Evolutionary conservation across 176 grass and related monocot species (phyloP).

Genomic region (Chrysopogon serrulatus): DNA sequence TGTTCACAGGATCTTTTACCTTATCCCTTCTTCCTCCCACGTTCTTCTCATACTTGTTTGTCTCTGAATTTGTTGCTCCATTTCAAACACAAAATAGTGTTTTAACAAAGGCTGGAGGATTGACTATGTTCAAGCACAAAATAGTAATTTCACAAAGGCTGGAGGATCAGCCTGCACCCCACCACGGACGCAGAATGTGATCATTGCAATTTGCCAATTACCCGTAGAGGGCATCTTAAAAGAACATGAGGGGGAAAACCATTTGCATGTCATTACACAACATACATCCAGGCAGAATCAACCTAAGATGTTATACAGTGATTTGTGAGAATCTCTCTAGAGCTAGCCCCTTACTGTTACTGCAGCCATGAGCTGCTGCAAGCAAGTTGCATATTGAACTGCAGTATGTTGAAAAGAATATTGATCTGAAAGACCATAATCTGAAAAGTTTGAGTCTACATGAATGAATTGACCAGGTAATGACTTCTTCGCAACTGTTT

Average conservation of each 20-base stretch:
- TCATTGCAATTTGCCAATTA: not conserved
- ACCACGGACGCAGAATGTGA: not conserved
- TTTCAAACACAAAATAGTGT: not conserved
- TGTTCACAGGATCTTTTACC: too few species aligned
- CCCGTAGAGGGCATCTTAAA: not conserved
- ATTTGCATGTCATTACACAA: not conserved
- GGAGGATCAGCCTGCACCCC: not conserved
- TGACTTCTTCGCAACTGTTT: slow-evolving; percentile 54
- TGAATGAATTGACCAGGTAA: slow-evolving; percentile 83
- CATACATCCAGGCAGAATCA: not conserved
- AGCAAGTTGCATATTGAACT: slow-evolving; percentile 67
- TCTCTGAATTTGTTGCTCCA: too few species aligned
- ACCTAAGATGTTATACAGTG: not conserved
- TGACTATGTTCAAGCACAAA: too few species aligned
- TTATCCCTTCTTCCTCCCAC: too few species aligned
- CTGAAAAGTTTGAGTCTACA: slow-evolving; percentile 61
- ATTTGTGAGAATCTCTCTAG: not conserved
- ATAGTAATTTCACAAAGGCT: not conserved
- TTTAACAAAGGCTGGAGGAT: not conserved
- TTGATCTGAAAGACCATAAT: slow-evolving; percentile 69
- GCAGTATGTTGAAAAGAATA: slow-evolving; percentile 86
- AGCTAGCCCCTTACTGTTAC: slow-evolving; percentile 47
- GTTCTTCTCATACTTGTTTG: too few species aligned
- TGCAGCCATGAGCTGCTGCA: slow-evolving; percentile 62
- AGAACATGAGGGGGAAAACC: not conserved